Evolutionary conservation across 306 rosid species (phyloP), one percentile per base, ranked within the genome.

Genomic region (Vachellia collinsii): DNA sequence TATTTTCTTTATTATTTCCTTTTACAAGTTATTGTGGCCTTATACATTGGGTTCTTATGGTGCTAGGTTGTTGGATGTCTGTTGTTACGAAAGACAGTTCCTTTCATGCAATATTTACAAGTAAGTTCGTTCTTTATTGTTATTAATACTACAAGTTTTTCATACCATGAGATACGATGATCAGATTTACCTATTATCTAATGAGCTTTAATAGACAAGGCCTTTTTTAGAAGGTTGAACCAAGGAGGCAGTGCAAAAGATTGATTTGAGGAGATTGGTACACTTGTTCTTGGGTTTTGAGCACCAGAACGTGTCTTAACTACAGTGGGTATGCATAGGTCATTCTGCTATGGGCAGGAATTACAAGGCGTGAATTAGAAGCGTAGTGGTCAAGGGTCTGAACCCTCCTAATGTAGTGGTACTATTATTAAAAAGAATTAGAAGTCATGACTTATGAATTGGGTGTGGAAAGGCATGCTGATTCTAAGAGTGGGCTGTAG

Each of bases 21-120:
- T 61, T 66, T 58, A 22, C 42, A 67, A 76, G 56, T 77, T 74
- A 44, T 48, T 51, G 64, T 44, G 64, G 69, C 54, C 62, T 68
- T 77, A 75, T 82, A 37, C 77, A 80, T 74, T 70, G 58, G 50
- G 80, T 82, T 83, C 64, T 80, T 79, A 22, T 85, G 86, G 80
- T 92, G 85, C 84, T 87, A 96, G 99, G 98, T 96, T 87, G 99
- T 92, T 84, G 90, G 91, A 85, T 89, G 98, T 83, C 90, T 96
- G 82, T 86, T 96, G 89, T 81, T 96, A 88, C 99, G 97, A 51
- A 96, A 96, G 99, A 92, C 97, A 47, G 93, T 85, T 86, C 91
- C 97, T 69, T 93, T 96, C 85, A 87, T 93, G 97, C 91, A 80
- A 13, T 93, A 96, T 85, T 83, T 93, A 87, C 99, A 89, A 90